These are phyloP conservation scores for Claviceps digitariae DNA, from an alignment of 2,329 filamentous ascomycete genomes.

Conservation along the genomic window DNA sequence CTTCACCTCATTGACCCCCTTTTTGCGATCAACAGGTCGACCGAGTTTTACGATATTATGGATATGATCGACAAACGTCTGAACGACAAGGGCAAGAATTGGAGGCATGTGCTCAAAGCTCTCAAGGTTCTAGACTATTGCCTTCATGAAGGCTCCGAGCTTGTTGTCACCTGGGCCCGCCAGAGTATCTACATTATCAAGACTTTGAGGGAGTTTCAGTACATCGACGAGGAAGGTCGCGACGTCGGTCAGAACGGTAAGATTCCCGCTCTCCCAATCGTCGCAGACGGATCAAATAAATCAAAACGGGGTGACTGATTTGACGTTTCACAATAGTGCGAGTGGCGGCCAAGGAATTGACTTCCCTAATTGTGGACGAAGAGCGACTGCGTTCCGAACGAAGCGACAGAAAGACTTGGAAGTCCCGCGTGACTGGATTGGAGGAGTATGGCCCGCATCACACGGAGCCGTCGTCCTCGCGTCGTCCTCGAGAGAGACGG, in stretches of 20 bases:
- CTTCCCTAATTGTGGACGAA: constrained; percentile 81
- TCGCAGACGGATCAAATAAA: background rate
- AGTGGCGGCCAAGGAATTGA: constrained; percentile 90
- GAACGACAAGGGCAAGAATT: constrained; percentile 99
- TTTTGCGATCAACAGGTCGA: constrained; percentile 45
- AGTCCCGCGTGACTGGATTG: constrained; percentile 85
- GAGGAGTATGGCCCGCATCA: constrained; percentile 57
- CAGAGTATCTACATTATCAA: constrained; percentile 99
- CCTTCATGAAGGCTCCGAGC: constrained; percentile 88
- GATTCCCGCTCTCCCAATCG: constrained; percentile 14
- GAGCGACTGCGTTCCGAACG: constrained; percentile 83
- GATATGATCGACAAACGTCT: constrained; percentile 98
- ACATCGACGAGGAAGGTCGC: constrained; percentile 86
- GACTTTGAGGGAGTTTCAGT: constrained; percentile 91
- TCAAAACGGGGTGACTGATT: constrained; percentile 1
- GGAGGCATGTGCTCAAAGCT: constrained; percentile 95
- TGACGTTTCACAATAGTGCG: constrained; percentile 48
- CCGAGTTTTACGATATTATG: constrained; percentile 99
- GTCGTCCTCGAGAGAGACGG: constrained; percentile 35
- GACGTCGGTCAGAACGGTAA: constrained; percentile 95
- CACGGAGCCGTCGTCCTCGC: constrained; percentile 24
- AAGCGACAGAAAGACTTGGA: constrained; percentile 87
- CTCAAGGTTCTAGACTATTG: constrained; percentile 97
- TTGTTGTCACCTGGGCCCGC: constrained; percentile 93
- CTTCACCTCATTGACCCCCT: background rate